Evolutionary conservation across 192 early-diverging fungal species (phyloP), one percentile per base, ranked within the genome.

Genomic region (Coemansia umbellata): DNA sequence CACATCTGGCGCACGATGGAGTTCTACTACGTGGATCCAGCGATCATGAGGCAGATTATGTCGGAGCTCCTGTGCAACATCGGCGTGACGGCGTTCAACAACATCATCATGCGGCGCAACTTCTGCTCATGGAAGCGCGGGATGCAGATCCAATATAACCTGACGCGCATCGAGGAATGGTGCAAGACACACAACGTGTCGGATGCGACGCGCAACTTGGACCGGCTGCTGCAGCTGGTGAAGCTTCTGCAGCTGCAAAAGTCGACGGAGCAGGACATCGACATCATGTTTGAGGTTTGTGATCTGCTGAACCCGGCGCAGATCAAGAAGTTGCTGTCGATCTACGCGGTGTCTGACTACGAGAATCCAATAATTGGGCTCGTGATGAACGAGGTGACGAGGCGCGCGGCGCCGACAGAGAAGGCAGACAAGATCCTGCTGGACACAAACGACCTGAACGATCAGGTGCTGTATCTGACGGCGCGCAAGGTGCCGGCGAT

Each of bases 81-180:
- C 60, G 95, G 97, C 42, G 90, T 94, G 1, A 86, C 86, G 1
- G 88, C 93, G 1, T 98, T 98, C 63, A 99, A 99, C 80, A 92
- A 98, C 74, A 72, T 99, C 53, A 83, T 99, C 54, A 97, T 96
- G 88, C 83, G 97, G 37, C 90, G 93, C 50, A 97, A 96, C 81
- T 99, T 97, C 56, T 96, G 92, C 80, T 96, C 97, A 19, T 97
- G 95, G 93, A 97, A 99, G 75, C 88, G 97, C 61, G 93, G 93
- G 66, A 93, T 95, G 83, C 97, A 99, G 82, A 95, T 99, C 60
- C 95, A 98, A 79, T 99, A 96, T 80, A 99, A 99, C 53, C 87
- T 98, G 37, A 90, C 91, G 3, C 84, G 94, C 17, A 84, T 99
- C 54, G 92, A 97, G 71, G 97, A 99, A 66, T 99, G 97, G 97